A percentile compares a stretch with the other conserved stretches of the same genome.
phyloP scores from a whole-genome alignment of 768 basidiomycete genomes.

The Russula griseocarnosa region DNA sequence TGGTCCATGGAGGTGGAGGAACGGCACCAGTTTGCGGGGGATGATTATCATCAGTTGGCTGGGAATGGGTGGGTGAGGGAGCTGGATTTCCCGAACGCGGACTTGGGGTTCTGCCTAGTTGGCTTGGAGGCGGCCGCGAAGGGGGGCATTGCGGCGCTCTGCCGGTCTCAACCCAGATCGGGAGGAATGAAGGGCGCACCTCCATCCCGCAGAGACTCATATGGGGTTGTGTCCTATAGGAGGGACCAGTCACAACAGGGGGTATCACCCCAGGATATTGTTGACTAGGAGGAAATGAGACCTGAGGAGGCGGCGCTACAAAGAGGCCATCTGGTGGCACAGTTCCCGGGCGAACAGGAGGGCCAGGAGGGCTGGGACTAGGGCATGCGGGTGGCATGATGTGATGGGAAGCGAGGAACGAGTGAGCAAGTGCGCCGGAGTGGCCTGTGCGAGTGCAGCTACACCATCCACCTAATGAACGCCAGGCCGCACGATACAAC shows the following conservation, averaged over 20 bases:
- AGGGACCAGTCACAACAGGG: background rate
- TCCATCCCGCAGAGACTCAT: background rate
- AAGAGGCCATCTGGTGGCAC: background rate
- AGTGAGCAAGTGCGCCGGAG: no score
- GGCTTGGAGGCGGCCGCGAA: background rate
- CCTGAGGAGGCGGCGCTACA: slow-evolving; percentile 1
- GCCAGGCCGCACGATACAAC: slow-evolving; percentile 6
- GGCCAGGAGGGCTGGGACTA: background rate
- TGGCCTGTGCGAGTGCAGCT: no score
- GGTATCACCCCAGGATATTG: background rate
- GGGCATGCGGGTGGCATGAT: no score
- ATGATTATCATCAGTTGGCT: slow-evolving; percentile 14
- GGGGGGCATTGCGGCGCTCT: background rate
- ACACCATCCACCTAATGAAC: no score
- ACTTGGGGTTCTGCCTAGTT: background rate
- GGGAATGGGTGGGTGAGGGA: background rate
- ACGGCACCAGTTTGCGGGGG: background rate
- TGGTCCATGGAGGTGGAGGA: background rate
- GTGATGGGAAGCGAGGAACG: no score
- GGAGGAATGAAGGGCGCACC: slow-evolving; percentile 3
- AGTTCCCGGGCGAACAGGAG: slow-evolving; percentile 3
- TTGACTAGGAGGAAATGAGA: background rate
- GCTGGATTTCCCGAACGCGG: background rate
- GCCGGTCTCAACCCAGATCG: background rate
- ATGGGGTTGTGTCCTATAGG: slow-evolving; percentile 11